Evolutionary conservation across 2,329 filamentous ascomycete species (phyloP).

Genomic region (Cladosporium sp.): DNA sequence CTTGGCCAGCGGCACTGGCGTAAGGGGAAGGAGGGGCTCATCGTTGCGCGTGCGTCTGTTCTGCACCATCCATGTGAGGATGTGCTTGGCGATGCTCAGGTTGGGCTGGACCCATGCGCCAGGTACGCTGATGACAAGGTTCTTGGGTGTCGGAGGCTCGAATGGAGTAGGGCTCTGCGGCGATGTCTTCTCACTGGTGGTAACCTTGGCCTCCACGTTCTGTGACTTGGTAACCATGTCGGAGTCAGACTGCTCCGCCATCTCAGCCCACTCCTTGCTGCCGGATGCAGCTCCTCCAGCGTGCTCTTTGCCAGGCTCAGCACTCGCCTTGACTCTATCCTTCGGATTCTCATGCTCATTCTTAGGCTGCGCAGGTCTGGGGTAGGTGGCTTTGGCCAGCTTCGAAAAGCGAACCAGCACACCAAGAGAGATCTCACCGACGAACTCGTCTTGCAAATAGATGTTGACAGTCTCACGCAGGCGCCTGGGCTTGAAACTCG

Average conservation of each 20-base stretch:
- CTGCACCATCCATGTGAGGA: slow-evolving; percentile 26
- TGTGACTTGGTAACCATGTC: not conserved
- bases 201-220: not conserved
- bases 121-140: slow-evolving; percentile 18
- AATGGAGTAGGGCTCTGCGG: not conserved
- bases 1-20: slow-evolving; percentile 11
- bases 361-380: not conserved
- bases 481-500: not conserved
- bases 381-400: slow-evolving; percentile 19
- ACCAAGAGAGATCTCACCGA: slow-evolving; percentile 18
- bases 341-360: not conserved
- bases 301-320: not conserved
- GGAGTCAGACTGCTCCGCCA: not conserved
- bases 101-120: slow-evolving; percentile 18
- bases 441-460: slow-evolving; percentile 18
- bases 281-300: not conserved
- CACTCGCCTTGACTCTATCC: not conserved
- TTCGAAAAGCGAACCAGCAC: slow-evolving; percentile 23
- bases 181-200: not conserved
- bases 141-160: not conserved
- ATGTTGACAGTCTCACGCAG: slow-evolving; percentile 21
- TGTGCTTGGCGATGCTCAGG: slow-evolving; percentile 14
- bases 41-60: slow-evolving; percentile 22
- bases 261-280: slow-evolving; percentile 16
- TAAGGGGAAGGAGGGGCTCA: slow-evolving; percentile 18